Evolutionary conservation across 345 rosid genomes (phyloP).

Genomic region (Bruguiera gymnorhiza): DNA sequence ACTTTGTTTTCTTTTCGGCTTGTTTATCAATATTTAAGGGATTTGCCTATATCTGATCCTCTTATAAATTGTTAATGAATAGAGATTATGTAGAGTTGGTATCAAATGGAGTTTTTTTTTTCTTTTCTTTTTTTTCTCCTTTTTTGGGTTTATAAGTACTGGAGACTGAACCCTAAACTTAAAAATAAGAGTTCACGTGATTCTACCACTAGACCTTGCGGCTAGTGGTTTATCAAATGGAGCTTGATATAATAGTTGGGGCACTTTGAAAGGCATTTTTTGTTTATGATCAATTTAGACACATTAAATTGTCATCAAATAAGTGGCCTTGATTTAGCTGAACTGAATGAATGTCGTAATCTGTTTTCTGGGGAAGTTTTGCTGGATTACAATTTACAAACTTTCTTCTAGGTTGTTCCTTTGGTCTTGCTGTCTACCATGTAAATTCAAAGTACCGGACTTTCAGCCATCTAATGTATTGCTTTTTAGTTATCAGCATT

Average conservation of each 20-base stretch:
- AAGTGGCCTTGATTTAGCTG: not conserved
- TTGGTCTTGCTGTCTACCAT: no score
- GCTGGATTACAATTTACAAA: no score
- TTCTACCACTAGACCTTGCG: not conserved
- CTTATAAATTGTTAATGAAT: not conserved
- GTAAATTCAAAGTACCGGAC: no score
- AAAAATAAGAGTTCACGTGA: not conserved
- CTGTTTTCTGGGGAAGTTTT: no score
- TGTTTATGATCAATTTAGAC: not conserved
- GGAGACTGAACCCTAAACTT: not conserved
- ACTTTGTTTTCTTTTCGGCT: not conserved
- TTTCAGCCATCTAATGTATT: not conserved
- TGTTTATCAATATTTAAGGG: no score
- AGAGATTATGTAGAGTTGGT: not conserved
- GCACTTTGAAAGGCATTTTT: no score
- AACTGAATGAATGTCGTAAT: not conserved
- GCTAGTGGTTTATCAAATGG: not conserved
- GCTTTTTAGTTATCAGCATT: not conserved
- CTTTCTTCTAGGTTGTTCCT: no score
- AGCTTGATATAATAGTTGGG: no score
- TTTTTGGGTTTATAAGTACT: not conserved
- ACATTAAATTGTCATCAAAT: no score
- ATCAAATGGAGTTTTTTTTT: not conserved
- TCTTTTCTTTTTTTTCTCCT: not conserved
- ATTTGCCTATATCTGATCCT: no score